Evolutionary conservation across 108 stramenopile species (phyloP).

Genomic region (Heterococcus sp.): DNA sequence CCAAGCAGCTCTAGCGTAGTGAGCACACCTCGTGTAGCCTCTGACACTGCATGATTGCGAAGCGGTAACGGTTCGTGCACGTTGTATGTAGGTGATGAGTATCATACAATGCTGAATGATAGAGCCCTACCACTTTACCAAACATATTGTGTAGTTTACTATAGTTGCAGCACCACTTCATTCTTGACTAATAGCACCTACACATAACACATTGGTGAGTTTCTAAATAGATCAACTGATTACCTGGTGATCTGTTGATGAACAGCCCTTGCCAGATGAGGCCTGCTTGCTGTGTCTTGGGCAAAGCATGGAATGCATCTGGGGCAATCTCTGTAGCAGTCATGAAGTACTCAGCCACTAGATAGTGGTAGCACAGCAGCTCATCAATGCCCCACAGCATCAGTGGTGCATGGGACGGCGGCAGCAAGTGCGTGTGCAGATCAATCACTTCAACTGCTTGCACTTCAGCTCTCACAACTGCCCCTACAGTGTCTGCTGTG

Average conservation of each 20-base stretch:
- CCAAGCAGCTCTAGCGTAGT: constrained; percentile 68
- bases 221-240: too few species aligned
- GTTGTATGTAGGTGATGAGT: too few species aligned
- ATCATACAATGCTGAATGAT: too few species aligned
- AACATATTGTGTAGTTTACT: too few species aligned
- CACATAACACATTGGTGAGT: too few species aligned
- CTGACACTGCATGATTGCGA: too few species aligned
- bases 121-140: too few species aligned
- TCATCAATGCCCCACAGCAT: constrained; percentile 83
- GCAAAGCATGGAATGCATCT: constrained; percentile 3
- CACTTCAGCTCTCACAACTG: constrained; percentile 19
- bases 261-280: constrained; percentile 79
- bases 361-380: constrained; percentile 84
- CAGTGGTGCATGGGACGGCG: constrained; percentile 74
- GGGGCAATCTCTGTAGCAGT: constrained; percentile 66
- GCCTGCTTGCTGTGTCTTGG: constrained; percentile 52
- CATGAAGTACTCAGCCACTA: constrained; percentile 70
- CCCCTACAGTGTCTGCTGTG: background rate
- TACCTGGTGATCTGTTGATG: constrained; percentile 69
- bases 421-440: constrained; percentile 84
- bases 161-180: too few species aligned
- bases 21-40: constrained; percentile 77
- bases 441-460: constrained; percentile 62
- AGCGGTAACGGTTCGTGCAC: too few species aligned
- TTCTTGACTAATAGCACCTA: too few species aligned